These are phyloP conservation scores for Neostapfia colusana DNA, from an alignment of 176 grass and related monocot genomes.

Conservation along the genomic window DNA sequence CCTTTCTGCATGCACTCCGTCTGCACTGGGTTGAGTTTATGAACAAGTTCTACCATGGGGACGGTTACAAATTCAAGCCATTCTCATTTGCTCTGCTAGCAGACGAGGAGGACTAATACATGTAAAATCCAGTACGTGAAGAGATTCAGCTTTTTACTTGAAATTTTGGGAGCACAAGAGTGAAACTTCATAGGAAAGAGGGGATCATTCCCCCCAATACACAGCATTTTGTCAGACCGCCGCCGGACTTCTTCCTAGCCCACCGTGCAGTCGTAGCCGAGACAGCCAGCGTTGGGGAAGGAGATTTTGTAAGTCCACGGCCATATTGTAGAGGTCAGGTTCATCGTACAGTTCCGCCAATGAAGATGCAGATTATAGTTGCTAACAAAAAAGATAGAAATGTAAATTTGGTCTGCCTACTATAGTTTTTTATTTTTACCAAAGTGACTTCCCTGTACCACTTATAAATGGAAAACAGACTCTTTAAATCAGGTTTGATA, in stretches of 20 bases:
- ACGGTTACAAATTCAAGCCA: constrained; percentile 96
- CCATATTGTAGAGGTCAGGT: constrained; percentile 59
- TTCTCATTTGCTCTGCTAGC: constrained; percentile 85
- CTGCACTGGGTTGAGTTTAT: constrained; percentile 99
- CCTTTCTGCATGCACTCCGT: constrained; percentile 95
- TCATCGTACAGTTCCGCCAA: constrained; percentile 52
- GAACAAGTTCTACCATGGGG: constrained; percentile 95
- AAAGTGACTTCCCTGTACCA: constrained; percentile 19
- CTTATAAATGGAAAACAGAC: not conserved
- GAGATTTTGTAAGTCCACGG: constrained; percentile 59
- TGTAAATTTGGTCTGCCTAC: constrained; percentile 58
- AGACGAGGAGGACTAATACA: constrained; percentile 75
- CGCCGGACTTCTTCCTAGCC: constrained; percentile 28
- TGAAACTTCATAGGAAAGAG: constrained; percentile 35
- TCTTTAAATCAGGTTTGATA: not conserved
- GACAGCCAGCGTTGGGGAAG: constrained; percentile 41
- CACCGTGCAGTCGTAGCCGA: constrained; percentile 35
- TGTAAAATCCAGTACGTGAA: constrained; percentile 22
- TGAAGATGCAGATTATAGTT: constrained; percentile 53
- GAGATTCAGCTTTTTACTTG: constrained; percentile 44
- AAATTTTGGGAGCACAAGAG: constrained; percentile 30
- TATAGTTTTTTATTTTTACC: constrained; percentile 38
- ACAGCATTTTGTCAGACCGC: constrained; percentile 45
- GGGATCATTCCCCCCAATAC: constrained; percentile 38
- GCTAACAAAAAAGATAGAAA: constrained; percentile 62